A percentile compares a stretch with the other conserved stretches of the same genome.
Evolutionary conservation across 345 rosid species (phyloP).

Genomic region (Heritiera littoralis): DNA sequence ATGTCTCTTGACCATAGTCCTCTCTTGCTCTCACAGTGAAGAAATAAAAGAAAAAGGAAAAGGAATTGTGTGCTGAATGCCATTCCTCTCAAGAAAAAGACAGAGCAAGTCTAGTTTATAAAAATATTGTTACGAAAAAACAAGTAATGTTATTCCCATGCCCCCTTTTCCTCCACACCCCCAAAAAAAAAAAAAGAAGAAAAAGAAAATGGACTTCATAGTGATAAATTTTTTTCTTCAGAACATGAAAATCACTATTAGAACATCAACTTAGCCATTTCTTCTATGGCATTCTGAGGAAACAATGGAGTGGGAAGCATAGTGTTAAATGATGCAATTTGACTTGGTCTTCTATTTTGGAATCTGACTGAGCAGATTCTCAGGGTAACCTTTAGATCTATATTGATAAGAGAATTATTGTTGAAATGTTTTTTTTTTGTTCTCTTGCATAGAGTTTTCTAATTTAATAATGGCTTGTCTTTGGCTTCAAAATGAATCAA

Average conservation of each 20-base stretch:
- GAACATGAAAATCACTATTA: neutral
- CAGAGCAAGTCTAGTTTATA: neutral
- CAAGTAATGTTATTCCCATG: neutral
- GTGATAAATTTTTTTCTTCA: neutral
- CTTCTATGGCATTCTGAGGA: neutral
- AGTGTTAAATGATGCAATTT: neutral
- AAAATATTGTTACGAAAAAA: neutral
- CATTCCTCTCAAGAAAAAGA: neutral
- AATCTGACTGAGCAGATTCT: slow-evolving; percentile 1
- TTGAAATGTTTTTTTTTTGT: neutral
- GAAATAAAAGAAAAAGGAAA: neutral
- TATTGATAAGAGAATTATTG: neutral
- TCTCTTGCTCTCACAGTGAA: neutral
- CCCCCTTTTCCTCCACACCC: neutral
- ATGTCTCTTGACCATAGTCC: neutral
- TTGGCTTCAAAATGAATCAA: slow-evolving; percentile 2
- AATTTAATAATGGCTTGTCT: neutral
- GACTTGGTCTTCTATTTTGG: neutral
- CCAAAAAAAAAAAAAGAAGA: neutral
- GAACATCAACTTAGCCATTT: neutral
- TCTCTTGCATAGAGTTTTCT: neutral
- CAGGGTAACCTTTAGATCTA: neutral
- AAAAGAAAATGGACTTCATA: neutral
- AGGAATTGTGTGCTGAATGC: neutral
- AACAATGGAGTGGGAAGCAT: neutral